Base-by-base conservation (phyloP, 805 yeast species). In the Zygoascus bituminiphila region DNA sequence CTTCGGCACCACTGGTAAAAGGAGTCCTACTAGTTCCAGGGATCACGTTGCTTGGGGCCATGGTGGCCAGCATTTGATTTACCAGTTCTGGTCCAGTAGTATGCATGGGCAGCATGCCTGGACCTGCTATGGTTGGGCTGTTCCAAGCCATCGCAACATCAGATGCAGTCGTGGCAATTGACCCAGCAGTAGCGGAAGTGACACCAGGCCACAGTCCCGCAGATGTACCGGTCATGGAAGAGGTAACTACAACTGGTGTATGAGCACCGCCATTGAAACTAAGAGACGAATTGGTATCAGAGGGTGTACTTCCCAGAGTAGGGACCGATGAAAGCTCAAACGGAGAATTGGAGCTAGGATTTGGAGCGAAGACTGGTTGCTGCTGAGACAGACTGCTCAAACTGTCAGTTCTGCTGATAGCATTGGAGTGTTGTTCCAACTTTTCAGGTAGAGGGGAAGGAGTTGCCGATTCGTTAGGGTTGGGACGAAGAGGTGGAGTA, bases 11-110 rank as follows among this genome's bases (percentile, higher is more conserved):
- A 17, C 43, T 42, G 14, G 42, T 40, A 19, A 42, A 35, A 24
- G 45, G 37, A 12, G 43, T 15, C 8, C 47, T 44, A 14, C 43
- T 41, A 29, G 19, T 42, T 22, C 43, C 50, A 21, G 43, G 20
- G 2, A 38, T 41, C 9, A 47, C 21, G 17, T 35, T 29, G 33
- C 33, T 29, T 7, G 33, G 33, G 3, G 33, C 33, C 33, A 29
- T 29, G 3, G 33, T 29, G 33, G 33, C n/a, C 4, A 29, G 33
- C 3, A 29, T 12, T 6, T 29, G 33, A 15, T 29, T 29, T 29
- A 29, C 33, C 10, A 29, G 33, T 29, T 29, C 33, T 12, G 33
- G 4, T 29, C 33, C 33, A 29, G 33, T 29, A 29, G 33, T 29
- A 29, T 29, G 33, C 10, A 15, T 4, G 7, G 33, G 33, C 33